Evolutionary conservation across 2,329 filamentous ascomycete genomes (phyloP), one percentile per base, ranked within the genome.

Genomic region (Tolypocladium inflatum): DNA sequence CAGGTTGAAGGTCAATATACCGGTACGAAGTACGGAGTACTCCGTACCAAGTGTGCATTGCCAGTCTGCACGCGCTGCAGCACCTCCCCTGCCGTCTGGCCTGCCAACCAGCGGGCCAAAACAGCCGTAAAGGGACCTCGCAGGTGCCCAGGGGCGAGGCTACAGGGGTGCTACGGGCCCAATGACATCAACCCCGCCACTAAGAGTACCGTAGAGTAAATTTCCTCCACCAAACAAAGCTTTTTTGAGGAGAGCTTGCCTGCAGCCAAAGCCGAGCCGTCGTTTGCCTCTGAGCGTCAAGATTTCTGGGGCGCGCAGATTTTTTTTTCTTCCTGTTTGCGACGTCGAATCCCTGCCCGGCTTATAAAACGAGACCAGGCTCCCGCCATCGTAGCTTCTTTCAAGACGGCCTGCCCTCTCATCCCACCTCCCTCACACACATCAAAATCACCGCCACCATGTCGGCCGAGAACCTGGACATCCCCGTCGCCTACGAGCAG

Each of bases 401-500:
- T n/a, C 42, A 21, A 45, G 42, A 45, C 11, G 17, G 7, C 45
- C 15, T 4, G 7, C 15, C n/a, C 45, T 9, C 45, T 48, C 26
- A n/a, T 11, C 43, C 21, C 48, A 6, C 48, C 48, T n/a, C 45
- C 11, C 26, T n/a, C 45, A 50, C 45, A 33, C 45, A 10, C 26
- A 33, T n/a, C 48, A 21, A n/a, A 5, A 6, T 11, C 48, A 51
- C 43, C 58, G 55, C 51, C 63, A 68, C 53, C 59, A 74, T 74
- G 72, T 71, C 70, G 67, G 64, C 66, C 61, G 69, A 70, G 54
- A 64, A 70, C 60, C 61, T 71, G 60, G 69, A 74, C 33, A 76
- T 74, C 60, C 64, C 73, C 59, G 75, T 87, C 61, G 82, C 80
- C 59, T 92, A 90, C 73, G 88, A 91, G 73, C 84, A 93, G 71